Evolutionary conservation across 2,329 filamentous ascomycete species (phyloP).

Genomic region (Parastagonospora nodorum): DNA sequence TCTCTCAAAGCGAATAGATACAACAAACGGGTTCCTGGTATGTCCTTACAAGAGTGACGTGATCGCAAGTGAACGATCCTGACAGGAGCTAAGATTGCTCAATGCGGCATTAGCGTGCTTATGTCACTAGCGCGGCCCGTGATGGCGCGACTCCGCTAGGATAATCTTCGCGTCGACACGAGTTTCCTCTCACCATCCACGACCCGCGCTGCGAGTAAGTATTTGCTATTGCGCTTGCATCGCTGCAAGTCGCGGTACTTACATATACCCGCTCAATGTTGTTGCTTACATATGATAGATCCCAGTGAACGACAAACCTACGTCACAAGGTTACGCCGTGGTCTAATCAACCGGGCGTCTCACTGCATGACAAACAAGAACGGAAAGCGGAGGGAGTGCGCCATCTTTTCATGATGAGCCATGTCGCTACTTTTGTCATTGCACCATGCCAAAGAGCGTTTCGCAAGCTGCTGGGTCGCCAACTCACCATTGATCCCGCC

Average conservation of each 20-base stretch:
- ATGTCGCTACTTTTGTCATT: constrained; percentile 19
- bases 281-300: constrained; percentile 22
- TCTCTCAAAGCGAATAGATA: too few relatives aligned
- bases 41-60: too few relatives aligned
- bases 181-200: constrained; percentile 24
- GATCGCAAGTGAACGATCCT: too few relatives aligned
- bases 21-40: too few relatives aligned
- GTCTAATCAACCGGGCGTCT: constrained; percentile 29
- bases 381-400: constrained; percentile 43
- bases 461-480: constrained; percentile 24
- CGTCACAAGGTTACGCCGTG: constrained; percentile 26
- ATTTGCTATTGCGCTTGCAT: neutral
- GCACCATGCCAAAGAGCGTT: constrained; percentile 17
- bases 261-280: constrained; percentile 1
- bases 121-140: constrained; percentile 20
- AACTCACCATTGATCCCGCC: constrained; percentile 3
- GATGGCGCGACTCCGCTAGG: constrained; percentile 18
- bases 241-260: neutral
- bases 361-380: constrained; percentile 39
- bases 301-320: constrained; percentile 35
- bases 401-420: constrained; percentile 29
- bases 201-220: constrained; percentile 37
- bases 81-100: too few relatives aligned
- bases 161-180: constrained; percentile 15
- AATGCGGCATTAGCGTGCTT: neutral